Percentiles rank a stretch among this genome's conserved stretches.
Conservation (phyloP, 345 rosid species). For the Erodium maritimum region DNA sequence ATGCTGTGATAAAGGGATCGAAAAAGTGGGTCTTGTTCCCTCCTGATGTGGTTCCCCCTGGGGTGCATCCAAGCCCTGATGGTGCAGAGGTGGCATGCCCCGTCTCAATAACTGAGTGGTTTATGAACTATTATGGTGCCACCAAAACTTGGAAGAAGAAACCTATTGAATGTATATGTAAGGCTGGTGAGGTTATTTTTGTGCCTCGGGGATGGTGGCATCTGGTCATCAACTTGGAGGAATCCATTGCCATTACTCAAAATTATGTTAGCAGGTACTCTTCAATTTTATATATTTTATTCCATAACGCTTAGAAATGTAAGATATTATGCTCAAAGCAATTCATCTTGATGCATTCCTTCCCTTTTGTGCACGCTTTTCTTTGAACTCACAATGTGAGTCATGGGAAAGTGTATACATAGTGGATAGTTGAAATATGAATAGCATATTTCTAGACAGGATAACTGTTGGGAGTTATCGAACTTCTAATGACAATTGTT, state of each 20-base stretch:
- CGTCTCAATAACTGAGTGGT: slow-evolving; percentile 93
- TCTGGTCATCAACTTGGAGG: slow-evolving; percentile 88
- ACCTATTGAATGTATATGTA: slow-evolving; percentile 85
- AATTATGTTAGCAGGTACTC: slow-evolving; percentile 84
- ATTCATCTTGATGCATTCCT: no score
- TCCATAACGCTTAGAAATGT: neutral
- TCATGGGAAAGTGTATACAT: no score
- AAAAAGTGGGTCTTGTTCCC: slow-evolving; percentile 96
- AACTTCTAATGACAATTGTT: no score
- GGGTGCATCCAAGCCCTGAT: slow-evolving; percentile 92
- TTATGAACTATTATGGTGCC: slow-evolving; percentile 89
- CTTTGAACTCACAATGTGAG: no score
- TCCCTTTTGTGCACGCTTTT: no score
- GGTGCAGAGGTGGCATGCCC: slow-evolving; percentile 98
- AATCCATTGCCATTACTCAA: slow-evolving; percentile 88
- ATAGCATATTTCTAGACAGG: no score
- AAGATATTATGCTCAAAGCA: neutral
- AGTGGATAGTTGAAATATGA: no score
- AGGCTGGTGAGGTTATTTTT: slow-evolving; percentile 89
- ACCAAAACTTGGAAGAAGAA: slow-evolving; percentile 62
- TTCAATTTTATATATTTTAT: neutral
- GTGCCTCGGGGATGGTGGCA: slow-evolving; percentile 99
- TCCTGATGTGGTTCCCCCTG: slow-evolving; percentile 87
- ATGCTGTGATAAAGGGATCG: slow-evolving; percentile 82
- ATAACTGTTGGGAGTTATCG: no score